Base-by-base conservation (phyloP, 306 rosid species). In the Pueraria montana region DNA sequence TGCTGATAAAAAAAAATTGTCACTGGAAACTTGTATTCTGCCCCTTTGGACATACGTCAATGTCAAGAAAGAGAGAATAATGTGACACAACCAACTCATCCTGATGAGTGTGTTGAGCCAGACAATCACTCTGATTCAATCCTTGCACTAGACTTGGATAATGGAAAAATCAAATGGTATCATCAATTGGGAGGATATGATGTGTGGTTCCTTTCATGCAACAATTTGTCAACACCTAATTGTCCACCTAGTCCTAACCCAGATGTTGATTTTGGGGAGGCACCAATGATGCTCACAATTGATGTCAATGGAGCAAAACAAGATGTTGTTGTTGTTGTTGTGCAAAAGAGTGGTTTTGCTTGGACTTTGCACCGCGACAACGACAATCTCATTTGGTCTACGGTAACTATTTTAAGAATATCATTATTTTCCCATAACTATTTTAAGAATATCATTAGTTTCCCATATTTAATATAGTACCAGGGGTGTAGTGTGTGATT, bases 251-350 rank as follows among this genome's bases (percentile, higher is more conserved):
- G 94, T 24, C 97, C 97, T 2, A 89, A 72, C 53, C 89, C 87
- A 0, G 94, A 90, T 78, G 91, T 92, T 3, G 93, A 92, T 87
- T 92, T 92, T 32, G 91, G 89, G 0, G 97, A 92, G 71, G 91
- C 91, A 3, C 97, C 97, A 4, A 86, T 89, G 87, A 82, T 89
- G 88, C 30, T 92, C 2, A 88, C 73, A 27, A 21, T 67, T 42
- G 18, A 27, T 56, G 85, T 71, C 4, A 84, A 85, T 71, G 84
- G 86, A 32, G 23, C 80, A 9, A 90, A 71, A 65, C 49, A 48
- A 1, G 97, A 92, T 55, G 24, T 86, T 45, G 92, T 90, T 26
- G 89, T 90, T 26, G 89, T 85, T 49, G 92, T 91, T 48, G 89
- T 90, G 10, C 94, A 90, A 72, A 92, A 92, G 43, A 92, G 93